Evolutionary conservation across 768 basidiomycete genomes (phyloP), one percentile per base, ranked within the genome.

Genomic region (Macrolepiota fuliginosa): DNA sequence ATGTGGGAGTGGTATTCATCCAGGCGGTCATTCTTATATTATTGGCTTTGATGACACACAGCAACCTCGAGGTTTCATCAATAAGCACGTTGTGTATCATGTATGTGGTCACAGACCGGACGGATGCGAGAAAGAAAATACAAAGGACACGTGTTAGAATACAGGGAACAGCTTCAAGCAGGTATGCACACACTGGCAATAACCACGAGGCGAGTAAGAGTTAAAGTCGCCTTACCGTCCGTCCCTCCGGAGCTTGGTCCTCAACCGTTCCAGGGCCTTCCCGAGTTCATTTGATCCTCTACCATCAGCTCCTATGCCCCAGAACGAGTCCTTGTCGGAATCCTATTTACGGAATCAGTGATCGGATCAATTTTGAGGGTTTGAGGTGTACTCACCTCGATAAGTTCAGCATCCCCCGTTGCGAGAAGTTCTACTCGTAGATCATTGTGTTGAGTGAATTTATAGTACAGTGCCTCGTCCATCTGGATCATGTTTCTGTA

Each of bases 271-370:
- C 11, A 91, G 79, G 11, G 86, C 84, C 69, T 86, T 89, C 45
- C 90, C 90, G 35, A 91, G 82, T 70, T 91, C 88, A 64, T 91
- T 91, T 42, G 84, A 82, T 22, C 90, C 90, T 66, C 78, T 74
- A 27, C 80, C 75, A 70, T 91, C 86, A 40, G 81, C 76, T 4
- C 90, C 90, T 63, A 85, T 72, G n/a, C 90, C 90, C 89, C 90
- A 91, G 72, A 90, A 90, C 42, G 87, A 78, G 70, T 91, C 90
- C 64, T 84, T 87, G 62, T 86, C 85, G n/a, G 88, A 90, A 67
- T 88, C 82, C 88, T 89, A 63, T 15, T 64, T 19, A 63, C 52
- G 12, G 7, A 25, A 19, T 54, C 29, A 19, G 17, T 58, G 19
- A 25, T 45, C 25, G 42, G 46, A 50, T 19, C 11, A 12, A 22